Evolutionary conservation across 495 filamentous ascomycete species (phyloP), one percentile per base, ranked within the genome.

Genomic region (Hypoxylon cercidicola): DNA sequence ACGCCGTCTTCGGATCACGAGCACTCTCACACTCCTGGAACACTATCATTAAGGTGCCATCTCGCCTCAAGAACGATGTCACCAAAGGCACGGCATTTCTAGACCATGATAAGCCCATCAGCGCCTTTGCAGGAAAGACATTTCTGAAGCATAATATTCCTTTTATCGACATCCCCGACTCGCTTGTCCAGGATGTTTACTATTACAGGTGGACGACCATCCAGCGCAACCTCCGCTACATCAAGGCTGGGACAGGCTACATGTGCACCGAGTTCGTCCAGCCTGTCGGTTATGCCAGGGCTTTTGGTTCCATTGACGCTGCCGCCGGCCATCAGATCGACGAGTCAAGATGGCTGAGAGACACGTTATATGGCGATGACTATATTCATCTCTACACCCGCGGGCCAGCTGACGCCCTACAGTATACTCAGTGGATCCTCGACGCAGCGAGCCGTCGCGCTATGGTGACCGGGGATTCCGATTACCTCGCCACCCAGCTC

Each of bases 161-260:
- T 12, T 82, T 74, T 61, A 77, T 90, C 23, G 79, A 82, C 41
- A 73, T 78, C 37, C 79, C 78, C 9, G 79, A 82, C 51, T 18
- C 68, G 47, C 67, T 72, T 21, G 70, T 81, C 28, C 72, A 80
- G 58, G 78, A 80, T 61, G 76, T 82, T 18, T 82, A 81, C 52
- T 82, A 81, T 51, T 81, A 82, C 54, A 76, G 78, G 49, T 75
- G 75, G 65, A 78, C 74, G 0, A 73, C 78, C 11, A 64, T 79
- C 28, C 72, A 77, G 56, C 69, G 79, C 2, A 79, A 81, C 56
- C 53, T 80, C 20, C 75, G 74, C 23, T 82, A 79, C 52, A 73
- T 73, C 45, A 68, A 55, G 7, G 70, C 77, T 44, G 78, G 78
- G 1, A 72, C 75, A 16, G 79, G 79, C 19, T 81, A 78, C 50